These are phyloP conservation scores for Hypomontagnella submonticulosa DNA, from an alignment of 495 filamentous ascomycete species.

Conservation along the genomic window DNA sequence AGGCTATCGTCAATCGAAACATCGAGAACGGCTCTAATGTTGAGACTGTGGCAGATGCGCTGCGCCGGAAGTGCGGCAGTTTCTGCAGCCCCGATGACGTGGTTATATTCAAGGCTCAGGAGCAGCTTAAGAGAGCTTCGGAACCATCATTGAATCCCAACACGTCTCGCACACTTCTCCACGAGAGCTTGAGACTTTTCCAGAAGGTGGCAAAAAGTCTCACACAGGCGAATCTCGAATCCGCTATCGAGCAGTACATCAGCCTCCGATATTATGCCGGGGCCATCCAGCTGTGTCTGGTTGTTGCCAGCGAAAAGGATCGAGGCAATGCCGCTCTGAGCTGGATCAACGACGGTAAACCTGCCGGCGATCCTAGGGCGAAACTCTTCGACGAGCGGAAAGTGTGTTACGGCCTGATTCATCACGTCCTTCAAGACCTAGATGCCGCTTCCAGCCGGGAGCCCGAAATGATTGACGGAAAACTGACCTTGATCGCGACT, in stretches of 20 bases:
- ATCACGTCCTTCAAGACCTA: constrained; percentile 77
- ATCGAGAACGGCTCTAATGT: constrained; percentile 96
- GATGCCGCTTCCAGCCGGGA: constrained; percentile 73
- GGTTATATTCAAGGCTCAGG: constrained; percentile 97
- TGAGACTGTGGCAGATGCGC: constrained; percentile 93
- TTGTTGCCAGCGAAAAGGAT: constrained; percentile 82
- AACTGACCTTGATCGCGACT: constrained; percentile 75
- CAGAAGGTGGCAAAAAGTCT: constrained; percentile 84
- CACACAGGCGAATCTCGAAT: constrained; percentile 80
- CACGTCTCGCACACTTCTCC: constrained; percentile 80
- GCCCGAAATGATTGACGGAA: constrained; percentile 80
- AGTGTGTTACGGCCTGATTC: constrained; percentile 84
- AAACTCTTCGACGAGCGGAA: constrained; percentile 75
- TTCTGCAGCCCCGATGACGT: constrained; percentile 98
- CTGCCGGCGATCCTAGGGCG: constrained; percentile 71
- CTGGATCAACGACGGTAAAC: constrained; percentile 70
- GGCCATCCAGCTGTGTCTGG: constrained; percentile 87
- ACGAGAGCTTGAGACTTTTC: constrained; percentile 89
- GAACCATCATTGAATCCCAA: constrained; percentile 81
- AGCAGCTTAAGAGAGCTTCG: constrained; percentile 85
- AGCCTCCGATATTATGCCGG: constrained; percentile 89
- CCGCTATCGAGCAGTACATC: constrained; percentile 81
- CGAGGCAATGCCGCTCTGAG: constrained; percentile 81
- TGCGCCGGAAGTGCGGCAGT: constrained; percentile 88
- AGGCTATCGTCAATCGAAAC: constrained; percentile 96